These are phyloP conservation scores for Mycena kentingensis DNA, from an alignment of 768 basidiomycete genomes.

Conservation along the genomic window DNA sequence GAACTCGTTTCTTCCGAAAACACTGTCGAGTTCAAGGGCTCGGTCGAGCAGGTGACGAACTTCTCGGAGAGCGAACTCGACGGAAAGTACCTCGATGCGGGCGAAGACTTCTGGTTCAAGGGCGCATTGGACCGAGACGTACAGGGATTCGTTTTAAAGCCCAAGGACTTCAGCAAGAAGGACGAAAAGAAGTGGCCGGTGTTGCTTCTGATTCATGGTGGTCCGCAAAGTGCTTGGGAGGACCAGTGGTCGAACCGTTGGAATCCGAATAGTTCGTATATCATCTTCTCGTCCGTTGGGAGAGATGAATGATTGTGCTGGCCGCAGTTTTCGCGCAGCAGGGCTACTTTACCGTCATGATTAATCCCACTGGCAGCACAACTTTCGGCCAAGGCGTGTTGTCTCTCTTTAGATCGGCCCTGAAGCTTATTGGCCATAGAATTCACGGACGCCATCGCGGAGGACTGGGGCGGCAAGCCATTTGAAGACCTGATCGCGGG, in stretches of 20 bases:
- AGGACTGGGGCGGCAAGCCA: slow-evolving; percentile 87
- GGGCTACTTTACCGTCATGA: slow-evolving; percentile 84
- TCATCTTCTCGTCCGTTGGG: not conserved
- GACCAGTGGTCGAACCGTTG: slow-evolving; percentile 85
- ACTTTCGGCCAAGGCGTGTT: slow-evolving; percentile 81
- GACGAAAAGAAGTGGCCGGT: slow-evolving; percentile 77
- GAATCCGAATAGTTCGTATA: slow-evolving; percentile 85
- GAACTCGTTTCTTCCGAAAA: slow-evolving; percentile 37
- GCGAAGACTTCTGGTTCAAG: slow-evolving; percentile 88
- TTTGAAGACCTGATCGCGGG: slow-evolving; percentile 77
- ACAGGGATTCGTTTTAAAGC: slow-evolving; percentile 85
- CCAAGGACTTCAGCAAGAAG: slow-evolving; percentile 69
- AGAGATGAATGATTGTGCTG: not conserved
- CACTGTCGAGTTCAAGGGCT: slow-evolving; percentile 31
- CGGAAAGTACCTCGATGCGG: slow-evolving; percentile 58
- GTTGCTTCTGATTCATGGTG: slow-evolving; percentile 81
- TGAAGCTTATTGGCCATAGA: slow-evolving; percentile 41
- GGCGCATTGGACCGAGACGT: slow-evolving; percentile 76
- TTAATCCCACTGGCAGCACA: slow-evolving; percentile 95
- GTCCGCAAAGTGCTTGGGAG: slow-evolving; percentile 85
- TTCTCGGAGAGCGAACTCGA: slow-evolving; percentile 61
- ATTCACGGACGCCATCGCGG: slow-evolving; percentile 76
- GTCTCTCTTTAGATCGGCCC: not conserved
- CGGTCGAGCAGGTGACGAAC: slow-evolving; percentile 60
- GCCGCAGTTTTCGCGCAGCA: slow-evolving; percentile 74